Base-by-base conservation (phyloP, 495 filamentous ascomycete genomes). In the Bombardia bombarda region DNA sequence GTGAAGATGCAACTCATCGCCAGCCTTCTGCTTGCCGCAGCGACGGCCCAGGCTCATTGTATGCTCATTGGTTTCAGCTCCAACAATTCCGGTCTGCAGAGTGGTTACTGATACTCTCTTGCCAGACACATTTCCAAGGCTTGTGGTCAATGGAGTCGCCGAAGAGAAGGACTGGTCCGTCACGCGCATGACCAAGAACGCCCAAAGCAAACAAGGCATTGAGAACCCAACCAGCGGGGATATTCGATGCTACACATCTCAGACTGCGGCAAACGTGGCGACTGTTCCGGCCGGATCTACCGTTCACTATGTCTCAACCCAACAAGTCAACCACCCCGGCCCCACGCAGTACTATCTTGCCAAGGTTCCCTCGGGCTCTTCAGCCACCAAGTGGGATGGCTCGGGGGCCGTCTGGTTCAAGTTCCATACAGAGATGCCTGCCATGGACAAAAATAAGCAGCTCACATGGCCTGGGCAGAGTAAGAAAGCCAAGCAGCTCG, bases 381-480 rank as follows among this genome's bases (percentile, higher is more conserved):
- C 67, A n/a, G 59, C 63, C 3, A 63, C 62, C 4, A 67, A 47
- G 14, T 77, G 66, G 49, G 72, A 75, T 42, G 70, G 63, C n/a
- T 62, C 61, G 1, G 69, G 69, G 6, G 50, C 46, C 6, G 63
- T 62, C 12, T 74, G 69, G 69, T 78, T 74, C 60, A 78, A 78
- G 61, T 66, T 78, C 38, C 52, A 65, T 34, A 60, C 72, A 2
- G 55, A 63, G 14, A 66, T 53, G 41, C 69, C 71, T 8, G 51
- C 39, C 1, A 49, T 65, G 22, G 65, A 65, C 32, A 48, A 39
- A 37, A 63, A 64, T 46, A 67, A 62, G 46, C 67, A 62, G 45
- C 32, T 64, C 4, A 61, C 57, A 7, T 66, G 61, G 61, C 65
- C 62, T 7, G 54, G 41, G 2, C 66, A 68, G 40, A 68, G 59